Conservation (phyloP, 2,329 filamentous ascomycete genomes). For the Colletotrichum sp. region DNA sequence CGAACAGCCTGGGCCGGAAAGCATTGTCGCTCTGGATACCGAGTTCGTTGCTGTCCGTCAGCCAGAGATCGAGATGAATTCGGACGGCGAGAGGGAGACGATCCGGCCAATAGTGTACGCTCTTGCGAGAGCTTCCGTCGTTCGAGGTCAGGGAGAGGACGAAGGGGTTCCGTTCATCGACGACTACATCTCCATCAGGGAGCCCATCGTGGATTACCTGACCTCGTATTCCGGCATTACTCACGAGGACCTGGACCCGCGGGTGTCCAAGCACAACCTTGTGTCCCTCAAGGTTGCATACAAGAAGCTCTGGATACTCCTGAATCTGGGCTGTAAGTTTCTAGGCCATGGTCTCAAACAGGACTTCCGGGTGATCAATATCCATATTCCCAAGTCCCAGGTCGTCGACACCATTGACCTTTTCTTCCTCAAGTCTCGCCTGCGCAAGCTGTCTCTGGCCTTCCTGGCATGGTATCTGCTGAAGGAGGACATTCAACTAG, state of each 20-base stretch:
- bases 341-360: slow-evolving; percentile 92
- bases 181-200: slow-evolving; percentile 92
- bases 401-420: slow-evolving; percentile 94
- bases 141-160: slow-evolving; percentile 78
- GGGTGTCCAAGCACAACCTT: slow-evolving; percentile 80
- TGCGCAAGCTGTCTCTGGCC: slow-evolving; percentile 87
- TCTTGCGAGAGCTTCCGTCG: slow-evolving; percentile 89
- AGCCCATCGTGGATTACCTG: slow-evolving; percentile 92
- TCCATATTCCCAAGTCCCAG: slow-evolving; percentile 88
- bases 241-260: slow-evolving; percentile 81
- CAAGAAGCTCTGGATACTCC: slow-evolving; percentile 96
- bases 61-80: slow-evolving; percentile 95
- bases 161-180: slow-evolving; percentile 93
- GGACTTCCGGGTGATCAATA: slow-evolving; percentile 98
- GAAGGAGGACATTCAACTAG: slow-evolving; percentile 91
- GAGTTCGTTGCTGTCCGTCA: slow-evolving; percentile 95
- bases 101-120: slow-evolving; percentile 91
- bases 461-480: slow-evolving; percentile 92
- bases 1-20: slow-evolving; percentile 74
- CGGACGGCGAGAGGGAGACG: slow-evolving; percentile 89
- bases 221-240: slow-evolving; percentile 94
- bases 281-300: slow-evolving; percentile 90
- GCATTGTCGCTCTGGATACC: slow-evolving; percentile 88
- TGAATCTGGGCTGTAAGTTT: slow-evolving; percentile 94
- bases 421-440: slow-evolving; percentile 81